phyloP scores from a whole-genome alignment of 345 rosid species.

The Cochlearia excelsa region DNA sequence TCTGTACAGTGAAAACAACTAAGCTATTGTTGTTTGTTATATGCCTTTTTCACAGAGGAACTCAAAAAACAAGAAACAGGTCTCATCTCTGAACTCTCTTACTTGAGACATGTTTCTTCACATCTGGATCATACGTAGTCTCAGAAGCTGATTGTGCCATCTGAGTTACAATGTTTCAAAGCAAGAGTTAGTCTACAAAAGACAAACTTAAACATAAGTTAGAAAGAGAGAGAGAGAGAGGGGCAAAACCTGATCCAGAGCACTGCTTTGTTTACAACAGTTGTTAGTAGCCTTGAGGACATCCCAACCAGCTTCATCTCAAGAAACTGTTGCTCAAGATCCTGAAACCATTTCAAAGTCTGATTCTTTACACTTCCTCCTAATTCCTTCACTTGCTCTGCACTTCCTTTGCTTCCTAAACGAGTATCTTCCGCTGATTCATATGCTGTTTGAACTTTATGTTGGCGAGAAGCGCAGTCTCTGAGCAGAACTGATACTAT shows the following conservation, averaged over 20 bases:
- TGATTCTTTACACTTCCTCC: slow-evolving; percentile 35
- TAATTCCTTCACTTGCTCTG: slow-evolving; percentile 55
- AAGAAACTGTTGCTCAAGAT: too few relatives aligned
- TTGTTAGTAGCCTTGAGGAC: too few relatives aligned
- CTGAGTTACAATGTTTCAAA: slow-evolving; percentile 13
- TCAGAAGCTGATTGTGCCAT: slow-evolving; percentile 37
- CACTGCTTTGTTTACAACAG: background rate
- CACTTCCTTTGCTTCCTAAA: slow-evolving; percentile 36
- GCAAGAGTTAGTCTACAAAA: background rate
- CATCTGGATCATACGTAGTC: slow-evolving; percentile 52
- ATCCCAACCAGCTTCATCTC: too few relatives aligned
- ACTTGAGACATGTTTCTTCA: slow-evolving; percentile 10
- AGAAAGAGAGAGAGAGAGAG: background rate
- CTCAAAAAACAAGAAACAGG: background rate
- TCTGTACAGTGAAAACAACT: too few relatives aligned
- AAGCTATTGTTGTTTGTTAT: too few relatives aligned
- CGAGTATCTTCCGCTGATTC: too few relatives aligned
- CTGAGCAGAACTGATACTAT: too few relatives aligned
- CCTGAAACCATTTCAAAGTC: slow-evolving; percentile 4
- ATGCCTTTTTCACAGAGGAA: background rate
- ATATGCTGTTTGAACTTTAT: too few relatives aligned
- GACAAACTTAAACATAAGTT: too few relatives aligned
- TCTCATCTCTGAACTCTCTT: too few relatives aligned
- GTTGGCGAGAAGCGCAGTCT: too few relatives aligned
- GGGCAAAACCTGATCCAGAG: slow-evolving; percentile 47